Percentiles rank a stretch among this genome's conserved stretches.
Evolutionary conservation across 306 rosid species (phyloP).

Genomic region (Luffa aegyptiaca): DNA sequence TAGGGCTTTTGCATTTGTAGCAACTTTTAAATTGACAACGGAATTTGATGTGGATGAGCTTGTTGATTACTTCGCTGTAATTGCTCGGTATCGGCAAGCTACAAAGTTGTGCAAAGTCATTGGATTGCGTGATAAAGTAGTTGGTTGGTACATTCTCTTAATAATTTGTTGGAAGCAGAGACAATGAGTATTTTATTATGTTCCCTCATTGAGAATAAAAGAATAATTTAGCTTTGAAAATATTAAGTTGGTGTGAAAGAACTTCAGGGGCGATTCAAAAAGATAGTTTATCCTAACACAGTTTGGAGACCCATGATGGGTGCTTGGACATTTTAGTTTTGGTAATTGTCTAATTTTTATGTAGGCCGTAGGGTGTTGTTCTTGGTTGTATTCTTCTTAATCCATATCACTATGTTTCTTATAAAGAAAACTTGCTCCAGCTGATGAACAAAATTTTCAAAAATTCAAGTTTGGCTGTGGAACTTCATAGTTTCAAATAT

Average conservation of each 20-base stretch:
- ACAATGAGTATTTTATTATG: not conserved
- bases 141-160: conserved; percentile 13
- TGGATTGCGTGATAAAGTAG: conserved; percentile 32
- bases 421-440: not conserved
- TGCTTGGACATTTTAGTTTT: not conserved
- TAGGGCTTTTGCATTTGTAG: conserved; percentile 55
- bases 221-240: not conserved
- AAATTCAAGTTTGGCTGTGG: not conserved
- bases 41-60: conserved; percentile 47
- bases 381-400: not conserved
- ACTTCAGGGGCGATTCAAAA: not conserved
- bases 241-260: not conserved
- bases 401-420: not conserved
- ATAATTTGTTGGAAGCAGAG: not conserved
- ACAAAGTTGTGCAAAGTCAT: conserved; percentile 30
- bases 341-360: not conserved
- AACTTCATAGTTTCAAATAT: not conserved
- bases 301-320: not conserved
- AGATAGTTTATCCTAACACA: not conserved
- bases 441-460: not conserved
- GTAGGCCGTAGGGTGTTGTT: not conserved
- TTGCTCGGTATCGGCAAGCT: conserved; percentile 35
- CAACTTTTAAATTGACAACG: conserved; percentile 38
- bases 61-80: conserved; percentile 23
- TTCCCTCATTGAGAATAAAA: not conserved